Percentiles rank a stretch among this genome's conserved stretches.
Conservation (phyloP, 495 filamentous ascomycete genomes). For the Podospora conica region DNA sequence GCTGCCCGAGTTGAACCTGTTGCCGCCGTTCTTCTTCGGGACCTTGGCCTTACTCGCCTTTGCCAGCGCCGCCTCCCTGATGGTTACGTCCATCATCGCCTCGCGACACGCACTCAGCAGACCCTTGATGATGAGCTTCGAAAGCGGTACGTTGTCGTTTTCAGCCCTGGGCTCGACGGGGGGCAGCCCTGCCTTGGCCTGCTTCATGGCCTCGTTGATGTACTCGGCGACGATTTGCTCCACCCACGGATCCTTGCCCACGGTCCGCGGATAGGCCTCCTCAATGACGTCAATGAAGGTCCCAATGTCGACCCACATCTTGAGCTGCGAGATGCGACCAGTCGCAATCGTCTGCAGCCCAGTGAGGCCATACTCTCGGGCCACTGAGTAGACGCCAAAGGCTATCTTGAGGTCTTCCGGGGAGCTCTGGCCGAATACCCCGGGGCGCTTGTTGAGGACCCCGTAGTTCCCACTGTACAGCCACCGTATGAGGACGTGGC, state of each 20-base stretch:
- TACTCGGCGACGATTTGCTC: conserved; percentile 12
- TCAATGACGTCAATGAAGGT: conserved; percentile 19
- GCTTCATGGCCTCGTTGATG: conserved; percentile 13
- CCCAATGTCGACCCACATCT: conserved; percentile 5
- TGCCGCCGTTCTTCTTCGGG: not conserved
- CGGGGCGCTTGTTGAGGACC: not conserved
- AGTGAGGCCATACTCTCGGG: conserved; percentile 7
- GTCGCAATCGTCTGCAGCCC: conserved; percentile 12
- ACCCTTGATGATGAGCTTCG: conserved; percentile 10
- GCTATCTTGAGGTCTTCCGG: not conserved
- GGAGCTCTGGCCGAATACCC: not conserved
- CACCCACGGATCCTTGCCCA: conserved; percentile 20
- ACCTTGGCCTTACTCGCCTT: not conserved
- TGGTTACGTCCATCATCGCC: not conserved
- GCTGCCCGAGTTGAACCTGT: too few relatives aligned
- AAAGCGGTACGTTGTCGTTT: not conserved
- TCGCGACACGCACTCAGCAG: conserved; percentile 2
- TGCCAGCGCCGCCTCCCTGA: not conserved
- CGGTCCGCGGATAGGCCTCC: conserved; percentile 7
- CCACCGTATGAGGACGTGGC: conserved; percentile 28
- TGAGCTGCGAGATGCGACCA: not conserved
- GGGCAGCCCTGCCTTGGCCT: not conserved
- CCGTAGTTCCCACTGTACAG: conserved; percentile 17
- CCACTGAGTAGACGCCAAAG: conserved; percentile 14
- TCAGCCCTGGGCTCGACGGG: not conserved